Evolutionary conservation across 1,284 basidiomycete genomes (phyloP).

Genomic region (Athelia psychrophila): DNA sequence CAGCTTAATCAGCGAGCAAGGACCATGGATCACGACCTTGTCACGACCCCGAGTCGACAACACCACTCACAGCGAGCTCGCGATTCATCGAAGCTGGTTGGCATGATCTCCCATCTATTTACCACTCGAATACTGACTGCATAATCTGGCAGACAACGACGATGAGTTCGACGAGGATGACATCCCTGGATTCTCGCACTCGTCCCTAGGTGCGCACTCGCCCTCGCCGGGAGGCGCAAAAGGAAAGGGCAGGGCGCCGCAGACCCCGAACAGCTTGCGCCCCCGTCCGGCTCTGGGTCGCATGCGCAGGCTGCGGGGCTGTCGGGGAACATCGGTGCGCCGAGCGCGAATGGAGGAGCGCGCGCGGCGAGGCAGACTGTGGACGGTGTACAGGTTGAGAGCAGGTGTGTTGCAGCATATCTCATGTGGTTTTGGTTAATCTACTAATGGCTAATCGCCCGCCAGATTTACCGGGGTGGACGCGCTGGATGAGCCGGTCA

Average conservation of each 20-base stretch:
- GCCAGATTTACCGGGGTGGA: slow-evolving; percentile 74
- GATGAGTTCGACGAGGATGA: slow-evolving; percentile 77
- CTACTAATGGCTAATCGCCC: background rate
- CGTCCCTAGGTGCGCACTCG: slow-evolving; percentile 38
- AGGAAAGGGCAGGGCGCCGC: slow-evolving; percentile 76
- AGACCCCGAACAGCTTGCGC: slow-evolving; percentile 49
- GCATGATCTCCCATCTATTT: slow-evolving; percentile 1
- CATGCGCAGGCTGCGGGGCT: slow-evolving; percentile 35
- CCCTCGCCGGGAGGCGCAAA: slow-evolving; percentile 41
- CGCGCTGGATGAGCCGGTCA: slow-evolving; percentile 90
- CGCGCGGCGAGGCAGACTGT: slow-evolving; percentile 56
- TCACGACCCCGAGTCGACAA: slow-evolving; percentile 29
- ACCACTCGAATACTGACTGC: slow-evolving; percentile 1
- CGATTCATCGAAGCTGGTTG: slow-evolving; percentile 75
- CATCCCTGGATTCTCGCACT: slow-evolving; percentile 74
- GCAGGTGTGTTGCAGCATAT: slow-evolving; percentile 50
- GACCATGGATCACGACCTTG: slow-evolving; percentile 18
- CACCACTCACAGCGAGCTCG: slow-evolving; percentile 58
- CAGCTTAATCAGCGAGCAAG: no score
- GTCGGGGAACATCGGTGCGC: slow-evolving; percentile 73
- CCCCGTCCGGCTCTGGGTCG: slow-evolving; percentile 32
- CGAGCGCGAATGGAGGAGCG: slow-evolving; percentile 36
- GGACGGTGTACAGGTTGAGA: slow-evolving; percentile 86
- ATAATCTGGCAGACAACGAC: slow-evolving; percentile 54
- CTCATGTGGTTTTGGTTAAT: no score